Conservation (phyloP, 805 yeast species). For the Candida tibetensis region DNA sequence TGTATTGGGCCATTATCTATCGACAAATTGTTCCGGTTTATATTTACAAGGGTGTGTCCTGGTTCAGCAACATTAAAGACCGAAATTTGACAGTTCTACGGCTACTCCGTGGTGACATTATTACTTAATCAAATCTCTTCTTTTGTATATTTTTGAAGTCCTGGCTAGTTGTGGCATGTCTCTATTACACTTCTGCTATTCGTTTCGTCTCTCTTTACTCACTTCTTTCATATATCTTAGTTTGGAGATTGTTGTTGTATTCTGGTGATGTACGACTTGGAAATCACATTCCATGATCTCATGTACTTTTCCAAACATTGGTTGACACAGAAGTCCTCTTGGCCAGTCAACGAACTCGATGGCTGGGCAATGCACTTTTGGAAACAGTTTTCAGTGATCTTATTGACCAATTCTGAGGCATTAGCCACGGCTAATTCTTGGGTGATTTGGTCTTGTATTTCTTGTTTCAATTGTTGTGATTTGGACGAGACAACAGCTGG, state of each 20-base stretch:
- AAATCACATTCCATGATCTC: constrained; percentile 86
- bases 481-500: constrained; percentile 6
- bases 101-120: too few species aligned
- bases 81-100: too few species aligned
- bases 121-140: too few species aligned
- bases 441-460: constrained; percentile 66
- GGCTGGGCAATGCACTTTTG: constrained; percentile 72
- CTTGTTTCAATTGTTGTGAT: constrained; percentile 51
- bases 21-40: too few species aligned
- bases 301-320: constrained; percentile 84
- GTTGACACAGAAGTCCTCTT: constrained; percentile 65
- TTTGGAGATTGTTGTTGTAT: constrained; percentile 51
- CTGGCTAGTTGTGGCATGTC: too few species aligned
- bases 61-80: too few species aligned
- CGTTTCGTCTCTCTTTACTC: too few species aligned
- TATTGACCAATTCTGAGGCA: constrained; percentile 82
- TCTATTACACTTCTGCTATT: too few species aligned
- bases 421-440: constrained; percentile 89
- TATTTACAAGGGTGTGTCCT: too few species aligned
- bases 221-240: too few species aligned
- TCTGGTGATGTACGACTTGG: constrained; percentile 72
- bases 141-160: too few species aligned
- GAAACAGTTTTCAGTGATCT: constrained; percentile 84
- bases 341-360: constrained; percentile 42
- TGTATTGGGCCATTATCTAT: too few species aligned